Percentiles rank a stretch among this genome's conserved stretches.
phyloP scores from a whole-genome alignment of 768 basidiomycete genomes.

The Russula olivacea region DNA sequence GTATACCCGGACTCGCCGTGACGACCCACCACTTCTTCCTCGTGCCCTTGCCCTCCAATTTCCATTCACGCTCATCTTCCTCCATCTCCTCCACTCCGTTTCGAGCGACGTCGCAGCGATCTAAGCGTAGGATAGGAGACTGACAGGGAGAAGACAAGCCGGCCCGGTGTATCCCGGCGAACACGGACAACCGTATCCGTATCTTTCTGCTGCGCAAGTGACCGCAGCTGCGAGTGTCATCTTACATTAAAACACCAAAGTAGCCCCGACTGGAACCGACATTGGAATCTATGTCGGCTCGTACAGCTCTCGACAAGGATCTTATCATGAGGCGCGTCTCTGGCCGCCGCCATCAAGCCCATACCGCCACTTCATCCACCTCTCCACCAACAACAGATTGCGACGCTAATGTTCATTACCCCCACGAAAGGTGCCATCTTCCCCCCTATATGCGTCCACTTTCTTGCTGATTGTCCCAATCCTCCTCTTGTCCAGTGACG shows the following conservation, averaged over 20 bases:
- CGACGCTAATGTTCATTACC: neutral
- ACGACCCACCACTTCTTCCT: too few relatives aligned
- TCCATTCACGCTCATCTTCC: neutral
- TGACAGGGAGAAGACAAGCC: neutral
- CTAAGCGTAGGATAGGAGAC: too few relatives aligned
- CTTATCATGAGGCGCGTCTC: constrained; percentile 1
- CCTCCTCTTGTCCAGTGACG: neutral
- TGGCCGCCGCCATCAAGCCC: neutral
- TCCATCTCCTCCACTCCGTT: neutral
- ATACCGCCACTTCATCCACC: neutral
- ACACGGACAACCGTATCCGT: neutral
- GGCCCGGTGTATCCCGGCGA: neutral
- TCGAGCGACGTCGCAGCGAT: neutral
- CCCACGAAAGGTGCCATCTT: neutral
- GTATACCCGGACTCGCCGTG: too few relatives aligned
- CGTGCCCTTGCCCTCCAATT: neutral
- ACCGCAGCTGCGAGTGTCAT: neutral
- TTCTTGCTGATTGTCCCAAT: neutral
- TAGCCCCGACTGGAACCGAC: neutral
- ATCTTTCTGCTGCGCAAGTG: neutral
- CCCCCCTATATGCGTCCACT: neutral
- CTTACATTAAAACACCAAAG: too few relatives aligned
- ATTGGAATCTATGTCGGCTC: neutral
- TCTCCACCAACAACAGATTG: neutral
- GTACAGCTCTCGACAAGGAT: neutral